Conservation (phyloP, 768 basidiomycete genomes). For the Podaxis mareebaensis region DNA sequence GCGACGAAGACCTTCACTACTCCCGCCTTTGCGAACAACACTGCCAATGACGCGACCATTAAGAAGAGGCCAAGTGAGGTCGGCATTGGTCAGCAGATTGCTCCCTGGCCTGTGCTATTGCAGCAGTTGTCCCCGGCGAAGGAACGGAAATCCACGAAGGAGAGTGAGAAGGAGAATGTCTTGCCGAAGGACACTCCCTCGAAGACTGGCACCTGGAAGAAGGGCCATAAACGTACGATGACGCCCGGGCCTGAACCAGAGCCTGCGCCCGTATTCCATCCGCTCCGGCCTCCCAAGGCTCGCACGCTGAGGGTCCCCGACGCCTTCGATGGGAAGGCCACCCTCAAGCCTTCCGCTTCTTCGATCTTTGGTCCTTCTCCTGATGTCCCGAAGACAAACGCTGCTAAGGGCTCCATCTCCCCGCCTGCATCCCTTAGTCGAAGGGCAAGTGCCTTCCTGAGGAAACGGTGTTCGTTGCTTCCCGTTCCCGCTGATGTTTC, state of each 20-base stretch:
- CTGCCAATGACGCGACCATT: conserved; percentile 7
- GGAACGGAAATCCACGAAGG: not conserved
- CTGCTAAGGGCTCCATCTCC: conserved; percentile 5
- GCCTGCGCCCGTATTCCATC: conserved; percentile 57
- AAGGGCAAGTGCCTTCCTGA: conserved; percentile 13
- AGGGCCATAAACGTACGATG: conserved; percentile 50
- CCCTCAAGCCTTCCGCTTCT: conserved; percentile 6
- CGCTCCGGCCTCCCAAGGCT: conserved; percentile 50
- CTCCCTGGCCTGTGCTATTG: conserved; percentile 56
- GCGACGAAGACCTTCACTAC: conserved; percentile 12
- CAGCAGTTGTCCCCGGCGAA: conserved; percentile 27
- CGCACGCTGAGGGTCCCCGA: conserved; percentile 21
- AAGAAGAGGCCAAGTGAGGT: conserved; percentile 15
- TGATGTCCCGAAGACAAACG: conserved; percentile 1
- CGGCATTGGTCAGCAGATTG: conserved; percentile 56
- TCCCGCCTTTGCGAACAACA: conserved; percentile 8
- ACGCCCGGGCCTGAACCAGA: conserved; percentile 62
- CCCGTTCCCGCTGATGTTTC: conserved; percentile 9
- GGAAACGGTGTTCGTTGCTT: conserved; percentile 13
- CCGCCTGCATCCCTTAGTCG: conserved; percentile 11
- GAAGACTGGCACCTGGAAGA: conserved; percentile 18
- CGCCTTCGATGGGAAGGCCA: conserved; percentile 7
- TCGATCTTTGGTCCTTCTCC: not conserved
- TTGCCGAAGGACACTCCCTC: conserved; percentile 19
- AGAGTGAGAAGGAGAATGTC: conserved; percentile 24